Percentiles rank a stretch among this genome's conserved stretches.
Evolutionary conservation across 2,329 filamentous ascomycete species (phyloP).

Genomic region (Tolypocladium pustulatum): DNA sequence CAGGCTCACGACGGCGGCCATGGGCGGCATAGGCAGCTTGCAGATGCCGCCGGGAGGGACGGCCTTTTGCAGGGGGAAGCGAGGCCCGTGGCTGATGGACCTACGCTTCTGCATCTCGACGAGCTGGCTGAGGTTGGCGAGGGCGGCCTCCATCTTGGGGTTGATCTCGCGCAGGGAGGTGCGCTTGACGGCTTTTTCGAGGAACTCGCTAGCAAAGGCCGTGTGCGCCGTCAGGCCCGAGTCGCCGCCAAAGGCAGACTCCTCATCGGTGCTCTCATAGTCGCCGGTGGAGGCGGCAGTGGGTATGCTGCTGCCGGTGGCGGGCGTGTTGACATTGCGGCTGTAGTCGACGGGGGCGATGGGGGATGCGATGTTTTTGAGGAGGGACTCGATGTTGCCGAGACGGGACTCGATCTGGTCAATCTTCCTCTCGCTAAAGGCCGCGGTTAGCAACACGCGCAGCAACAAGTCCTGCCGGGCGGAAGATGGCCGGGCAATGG

Average conservation of each 20-base stretch:
- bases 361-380: constrained; percentile 24
- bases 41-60: constrained; percentile 34
- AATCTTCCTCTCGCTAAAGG: constrained; percentile 40
- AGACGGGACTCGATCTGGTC: constrained; percentile 35
- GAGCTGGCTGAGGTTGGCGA: constrained; percentile 41
- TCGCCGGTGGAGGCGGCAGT: constrained; percentile 19
- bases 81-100: constrained; percentile 28
- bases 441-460: background rate
- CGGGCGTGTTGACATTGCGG: constrained; percentile 10
- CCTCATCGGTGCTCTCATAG: constrained; percentile 28
- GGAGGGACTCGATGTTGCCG: constrained; percentile 31
- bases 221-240: constrained; percentile 39
- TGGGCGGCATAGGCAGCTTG: constrained; percentile 45
- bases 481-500: background rate
- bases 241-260: constrained; percentile 35
- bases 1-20: constrained; percentile 35
- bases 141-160: constrained; percentile 41
- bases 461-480: background rate
- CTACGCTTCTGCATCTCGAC: constrained; percentile 37
- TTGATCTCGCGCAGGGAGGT: constrained; percentile 33
- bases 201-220: constrained; percentile 42
- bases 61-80: constrained; percentile 34
- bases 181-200: constrained; percentile 40
- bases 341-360: constrained; percentile 9
- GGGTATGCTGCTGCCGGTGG: constrained; percentile 12